These are phyloP conservation scores for Cytospora paraplurivora DNA, from an alignment of 2,329 filamentous ascomycete species.

Conservation along the genomic window DNA sequence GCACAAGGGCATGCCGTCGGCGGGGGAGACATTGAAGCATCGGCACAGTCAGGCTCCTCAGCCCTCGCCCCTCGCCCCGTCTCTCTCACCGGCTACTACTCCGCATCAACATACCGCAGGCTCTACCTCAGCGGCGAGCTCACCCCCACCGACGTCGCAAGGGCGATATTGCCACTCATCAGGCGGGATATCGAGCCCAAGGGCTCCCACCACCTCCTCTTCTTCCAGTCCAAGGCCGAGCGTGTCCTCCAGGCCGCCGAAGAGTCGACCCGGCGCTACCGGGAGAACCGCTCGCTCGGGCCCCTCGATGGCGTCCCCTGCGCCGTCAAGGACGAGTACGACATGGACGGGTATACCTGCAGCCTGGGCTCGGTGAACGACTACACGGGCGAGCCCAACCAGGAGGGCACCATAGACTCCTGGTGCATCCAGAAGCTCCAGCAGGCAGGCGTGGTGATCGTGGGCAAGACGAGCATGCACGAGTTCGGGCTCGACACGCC, in stretches of 20 bases:
- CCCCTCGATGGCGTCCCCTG: constrained; percentile 73
- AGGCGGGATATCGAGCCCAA: constrained; percentile 41
- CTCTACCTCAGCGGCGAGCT: constrained; percentile 48
- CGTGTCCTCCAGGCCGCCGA: constrained; percentile 46
- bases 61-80: constrained; percentile 18
- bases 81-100: constrained; percentile 45
- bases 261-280: constrained; percentile 49
- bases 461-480: constrained; percentile 77
- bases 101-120: constrained; percentile 47
- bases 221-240: constrained; percentile 47
- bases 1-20: constrained; percentile 47
- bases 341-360: constrained; percentile 72
- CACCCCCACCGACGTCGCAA: constrained; percentile 49
- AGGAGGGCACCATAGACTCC: constrained; percentile 50
- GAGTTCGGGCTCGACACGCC: constrained; percentile 75
- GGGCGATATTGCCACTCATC: constrained; percentile 49
- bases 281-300: constrained; percentile 59
- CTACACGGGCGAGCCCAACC: constrained; percentile 51
- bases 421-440: constrained; percentile 73
- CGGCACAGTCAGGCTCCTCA: not conserved
- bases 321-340: constrained; percentile 75
- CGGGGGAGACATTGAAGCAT: constrained; percentile 40
- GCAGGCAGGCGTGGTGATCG: constrained; percentile 69
- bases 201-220: constrained; percentile 47
- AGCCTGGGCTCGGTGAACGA: constrained; percentile 64